Percentiles rank a stretch among this genome's conserved stretches.
phyloP scores from a whole-genome alignment of 441 rosid species.

The Raphanus hybrid region DNA sequence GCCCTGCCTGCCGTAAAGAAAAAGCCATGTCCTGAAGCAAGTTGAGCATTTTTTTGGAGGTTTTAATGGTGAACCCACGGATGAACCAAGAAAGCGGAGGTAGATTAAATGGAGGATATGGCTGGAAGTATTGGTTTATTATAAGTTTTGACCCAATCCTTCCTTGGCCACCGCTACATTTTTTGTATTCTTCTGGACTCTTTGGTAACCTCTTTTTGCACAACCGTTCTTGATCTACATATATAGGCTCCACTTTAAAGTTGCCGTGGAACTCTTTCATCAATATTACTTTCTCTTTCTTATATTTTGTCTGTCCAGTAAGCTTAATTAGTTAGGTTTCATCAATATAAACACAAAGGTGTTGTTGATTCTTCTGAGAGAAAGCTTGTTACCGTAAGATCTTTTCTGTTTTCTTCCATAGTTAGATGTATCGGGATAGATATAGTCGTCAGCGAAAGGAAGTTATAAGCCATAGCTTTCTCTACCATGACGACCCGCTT shows the following conservation, averaged over 20 bases:
- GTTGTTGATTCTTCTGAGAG: no score
- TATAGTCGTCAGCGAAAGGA: conserved; percentile 89
- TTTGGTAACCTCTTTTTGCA: conserved; percentile 43
- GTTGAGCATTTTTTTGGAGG: conserved; percentile 61
- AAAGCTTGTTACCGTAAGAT: conserved; percentile 47
- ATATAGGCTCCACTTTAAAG: conserved; percentile 72
- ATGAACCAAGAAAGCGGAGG: conserved; percentile 83
- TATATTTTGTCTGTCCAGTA: conserved; percentile 49
- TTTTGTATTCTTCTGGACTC: conserved; percentile 58
- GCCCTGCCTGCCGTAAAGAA: no score
- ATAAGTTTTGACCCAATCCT: conserved; percentile 68
- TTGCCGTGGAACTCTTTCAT: conserved; percentile 81
- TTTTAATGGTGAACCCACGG: conserved; percentile 67
- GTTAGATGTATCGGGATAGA: conserved; percentile 73
- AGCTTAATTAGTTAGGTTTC: neutral
- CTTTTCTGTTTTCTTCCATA: conserved; percentile 70
- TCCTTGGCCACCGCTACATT: conserved; percentile 64
- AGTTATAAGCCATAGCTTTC: conserved; percentile 86
- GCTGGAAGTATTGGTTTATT: conserved; percentile 74
- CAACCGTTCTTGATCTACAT: conserved; percentile 55
- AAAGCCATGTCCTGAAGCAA: neutral
- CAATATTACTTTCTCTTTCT: conserved; percentile 62
- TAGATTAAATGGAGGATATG: conserved; percentile 58
- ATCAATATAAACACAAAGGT: neutral
- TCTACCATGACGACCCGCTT: conserved; percentile 75